These are phyloP conservation scores for Bryoerythrophyllum caledonicum DNA, from an alignment of 225 moss, liverwort and hornwort species.

Conservation along the genomic window DNA sequence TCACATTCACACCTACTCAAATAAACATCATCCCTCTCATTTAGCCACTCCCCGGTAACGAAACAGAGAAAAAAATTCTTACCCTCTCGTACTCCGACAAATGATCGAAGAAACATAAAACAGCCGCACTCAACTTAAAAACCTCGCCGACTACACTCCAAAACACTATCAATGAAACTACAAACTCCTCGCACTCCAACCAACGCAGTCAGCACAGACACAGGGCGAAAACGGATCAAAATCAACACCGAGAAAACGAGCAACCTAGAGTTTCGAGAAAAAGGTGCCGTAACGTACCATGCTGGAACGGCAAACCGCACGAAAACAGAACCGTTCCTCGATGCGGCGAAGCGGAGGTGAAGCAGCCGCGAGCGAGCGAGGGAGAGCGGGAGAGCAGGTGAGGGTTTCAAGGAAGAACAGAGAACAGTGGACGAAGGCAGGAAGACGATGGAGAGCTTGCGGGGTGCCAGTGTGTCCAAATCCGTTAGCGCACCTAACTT, in stretches of 20 bases:
- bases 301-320: not conserved
- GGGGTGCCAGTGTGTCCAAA: not conserved
- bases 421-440: not conserved
- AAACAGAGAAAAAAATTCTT: no score
- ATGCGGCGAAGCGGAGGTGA: no score
- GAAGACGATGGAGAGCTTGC: not conserved
- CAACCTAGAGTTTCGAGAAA: conserved; percentile 19
- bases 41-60: not conserved
- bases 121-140: not conserved
- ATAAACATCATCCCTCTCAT: not conserved
- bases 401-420: not conserved
- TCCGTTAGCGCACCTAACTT: not conserved
- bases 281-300: conserved; percentile 22
- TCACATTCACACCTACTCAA: not conserved
- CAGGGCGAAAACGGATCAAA: not conserved
- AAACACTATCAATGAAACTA: not conserved
- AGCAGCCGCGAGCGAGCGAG: no score
- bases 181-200: not conserved
- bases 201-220: not conserved
- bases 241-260: not conserved
- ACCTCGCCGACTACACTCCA: not conserved
- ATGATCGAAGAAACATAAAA: not conserved
- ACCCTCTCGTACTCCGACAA: not conserved
- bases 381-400: not conserved
- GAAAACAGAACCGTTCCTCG: not conserved